Conservation (phyloP, 495 filamentous ascomycete species). For the Pseudevernia furfuracea region DNA sequence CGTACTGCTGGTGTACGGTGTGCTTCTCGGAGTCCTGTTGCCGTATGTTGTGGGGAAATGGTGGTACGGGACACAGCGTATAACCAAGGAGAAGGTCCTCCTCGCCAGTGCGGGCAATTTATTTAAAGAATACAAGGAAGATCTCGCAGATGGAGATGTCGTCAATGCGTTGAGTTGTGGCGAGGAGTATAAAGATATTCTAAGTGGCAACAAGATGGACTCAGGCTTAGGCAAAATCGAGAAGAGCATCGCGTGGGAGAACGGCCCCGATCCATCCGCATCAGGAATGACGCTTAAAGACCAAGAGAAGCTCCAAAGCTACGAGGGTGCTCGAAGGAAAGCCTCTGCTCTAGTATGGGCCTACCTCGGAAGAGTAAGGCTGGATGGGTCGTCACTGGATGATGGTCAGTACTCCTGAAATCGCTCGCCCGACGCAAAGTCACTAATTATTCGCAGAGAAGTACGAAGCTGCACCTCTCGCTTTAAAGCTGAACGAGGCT, state of each 20-base stretch:
- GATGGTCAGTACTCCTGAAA: conserved; percentile 50
- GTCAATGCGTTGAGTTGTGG: conserved; percentile 73
- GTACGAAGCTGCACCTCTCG: conserved; percentile 76
- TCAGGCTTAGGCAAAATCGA: conserved; percentile 73
- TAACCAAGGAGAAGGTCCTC: conserved; percentile 85
- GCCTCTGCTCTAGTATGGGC: conserved; percentile 88
- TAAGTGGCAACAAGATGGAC: conserved; percentile 68
- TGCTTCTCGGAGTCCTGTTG: conserved; percentile 76
- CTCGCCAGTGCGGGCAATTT: conserved; percentile 88
- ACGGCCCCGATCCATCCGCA: conserved; percentile 39
- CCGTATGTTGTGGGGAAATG: conserved; percentile 92
- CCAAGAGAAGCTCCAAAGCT: conserved; percentile 55
- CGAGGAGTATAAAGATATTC: conserved; percentile 65
- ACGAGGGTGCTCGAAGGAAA: conserved; percentile 72
- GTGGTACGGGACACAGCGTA: conserved; percentile 94
- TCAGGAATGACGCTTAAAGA: conserved; percentile 62
- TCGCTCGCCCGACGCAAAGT: not conserved
- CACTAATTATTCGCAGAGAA: conserved; percentile 41
- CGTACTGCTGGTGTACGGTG: conserved; percentile 80
- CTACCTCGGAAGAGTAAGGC: conserved; percentile 78
- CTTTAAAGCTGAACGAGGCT: conserved; percentile 73
- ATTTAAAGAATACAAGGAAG: conserved; percentile 84
- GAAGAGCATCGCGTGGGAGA: conserved; percentile 59
- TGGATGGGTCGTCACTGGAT: conserved; percentile 62
- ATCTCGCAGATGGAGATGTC: conserved; percentile 70